These are phyloP conservation scores for Zhuliangozyma blackwelliae DNA, from an alignment of 1,139 yeast genomes.

Conservation along the genomic window DNA sequence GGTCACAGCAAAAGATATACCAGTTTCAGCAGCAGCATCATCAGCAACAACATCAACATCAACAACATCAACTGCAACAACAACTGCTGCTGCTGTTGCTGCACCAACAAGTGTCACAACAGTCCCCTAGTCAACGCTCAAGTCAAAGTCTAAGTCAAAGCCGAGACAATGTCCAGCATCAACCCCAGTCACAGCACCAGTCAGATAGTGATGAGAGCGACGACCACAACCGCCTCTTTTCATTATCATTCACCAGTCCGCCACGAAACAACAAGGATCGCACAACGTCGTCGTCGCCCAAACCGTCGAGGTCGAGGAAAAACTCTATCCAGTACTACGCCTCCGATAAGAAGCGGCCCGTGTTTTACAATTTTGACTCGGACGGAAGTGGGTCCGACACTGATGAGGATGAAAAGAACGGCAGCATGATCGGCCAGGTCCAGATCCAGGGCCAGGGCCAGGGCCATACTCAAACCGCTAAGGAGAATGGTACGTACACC, in stretches of 20 bases:
- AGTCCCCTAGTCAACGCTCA: no score
- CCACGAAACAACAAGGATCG: slow-evolving; percentile 7
- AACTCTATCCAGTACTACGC: slow-evolving; percentile 32
- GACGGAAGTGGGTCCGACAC: slow-evolving; percentile 15
- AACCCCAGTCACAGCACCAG: not conserved
- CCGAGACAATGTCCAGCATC: no score
- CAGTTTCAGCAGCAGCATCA: slow-evolving; percentile 25
- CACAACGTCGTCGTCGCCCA: slow-evolving; percentile 5
- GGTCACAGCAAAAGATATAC: slow-evolving; percentile 19
- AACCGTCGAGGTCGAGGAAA: slow-evolving; percentile 16
- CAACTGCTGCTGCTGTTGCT: not conserved
- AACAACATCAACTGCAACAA: not conserved
- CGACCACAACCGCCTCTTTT: slow-evolving; percentile 16
- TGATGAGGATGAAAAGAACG: slow-evolving; percentile 6
- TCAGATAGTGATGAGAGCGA: slow-evolving; percentile 11
- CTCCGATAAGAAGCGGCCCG: slow-evolving; percentile 20
- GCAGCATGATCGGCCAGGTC: no score
- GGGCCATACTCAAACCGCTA: no score
- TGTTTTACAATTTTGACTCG: slow-evolving; percentile 33
- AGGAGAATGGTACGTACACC: no score
- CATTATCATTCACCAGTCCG: slow-evolving; percentile 19
- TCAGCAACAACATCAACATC: not conserved
- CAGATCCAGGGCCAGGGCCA: no score
- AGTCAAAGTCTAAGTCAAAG: no score
- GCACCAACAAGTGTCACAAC: no score